Base-by-base conservation (phyloP, 495 filamentous ascomycete species). In the Daldinia loculata region DNA sequence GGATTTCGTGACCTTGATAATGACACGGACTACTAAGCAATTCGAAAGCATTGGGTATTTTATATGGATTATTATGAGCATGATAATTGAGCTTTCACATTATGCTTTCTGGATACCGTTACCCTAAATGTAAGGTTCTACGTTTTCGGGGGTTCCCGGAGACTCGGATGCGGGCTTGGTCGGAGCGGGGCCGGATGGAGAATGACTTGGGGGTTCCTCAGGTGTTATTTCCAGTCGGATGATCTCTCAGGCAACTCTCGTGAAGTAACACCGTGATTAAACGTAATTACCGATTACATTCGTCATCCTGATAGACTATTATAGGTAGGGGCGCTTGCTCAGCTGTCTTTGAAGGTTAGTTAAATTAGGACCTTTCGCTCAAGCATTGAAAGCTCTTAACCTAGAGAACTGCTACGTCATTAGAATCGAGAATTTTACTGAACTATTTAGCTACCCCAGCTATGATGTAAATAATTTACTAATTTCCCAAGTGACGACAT, bases 371-470 rank as follows among this genome's bases (percentile, higher is more conserved):
- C 34, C 32, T 17, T 29, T 9, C 26, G 39, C 38, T 38, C 29
- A 41, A 15, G 34, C 27, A n/a, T 63, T 30, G 24, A 41, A 30
- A 15, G 34, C 38, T 38, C 43, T 43, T 65, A n/a, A n/a, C n/a
- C n/a, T n/a, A 30, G 62, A 48, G 27, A 27, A 12, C 3, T 34
- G 6, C 19, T 66, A 66, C 63, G 63, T 66, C 63, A 66, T 60
- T 17, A 32, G 11, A 59, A 15, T 9, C 24, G 56, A 34, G 50
- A 14, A 34, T 22, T 17, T 22, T 53, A 4, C 14, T 8, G 2
- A 53, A n/a, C 12, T n/a, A 29, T 30, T 53, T 48, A 22, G 5
- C n/a, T 24, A n/a, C 50, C 27, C 26, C 50, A 4, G 27, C 50
- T 39, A 59, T 58, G 52, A 66, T 39, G 61, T 64, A 61, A 58